These are phyloP conservation scores for Pseudofabraea citricarpa DNA, from an alignment of 2,329 filamentous ascomycete genomes.

Conservation along the genomic window DNA sequence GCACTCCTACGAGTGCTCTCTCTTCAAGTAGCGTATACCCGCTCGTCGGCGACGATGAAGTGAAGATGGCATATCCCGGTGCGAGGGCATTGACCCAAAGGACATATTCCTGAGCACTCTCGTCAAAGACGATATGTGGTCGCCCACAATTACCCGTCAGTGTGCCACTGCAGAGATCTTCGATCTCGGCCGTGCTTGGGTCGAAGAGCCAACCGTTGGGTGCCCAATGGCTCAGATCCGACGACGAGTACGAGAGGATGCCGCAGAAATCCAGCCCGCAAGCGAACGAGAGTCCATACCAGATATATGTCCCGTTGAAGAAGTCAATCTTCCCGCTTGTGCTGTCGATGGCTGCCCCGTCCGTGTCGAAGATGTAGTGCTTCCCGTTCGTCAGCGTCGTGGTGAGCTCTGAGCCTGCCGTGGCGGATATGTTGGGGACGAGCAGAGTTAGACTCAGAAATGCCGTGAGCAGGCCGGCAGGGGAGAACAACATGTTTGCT, in stretches of 20 bases:
- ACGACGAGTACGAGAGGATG: constrained; percentile 16
- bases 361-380: constrained; percentile 17
- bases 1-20: constrained; percentile 13
- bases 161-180: constrained; percentile 6
- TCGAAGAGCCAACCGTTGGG: constrained; percentile 17
- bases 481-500: too few species aligned
- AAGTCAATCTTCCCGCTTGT: constrained; percentile 21
- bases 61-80: constrained; percentile 17
- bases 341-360: constrained; percentile 20
- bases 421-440: neutral
- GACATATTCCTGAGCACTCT: constrained; percentile 10
- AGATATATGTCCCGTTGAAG: constrained; percentile 16
- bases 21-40: constrained; percentile 7
- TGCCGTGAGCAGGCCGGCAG: neutral
- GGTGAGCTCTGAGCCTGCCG: neutral
- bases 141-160: constrained; percentile 14
- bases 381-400: constrained; percentile 13
- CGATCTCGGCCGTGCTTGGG: constrained; percentile 11
- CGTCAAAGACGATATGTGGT: constrained; percentile 17
- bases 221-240: constrained; percentile 16
- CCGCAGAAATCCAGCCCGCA: constrained; percentile 19
- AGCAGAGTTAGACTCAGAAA: neutral
- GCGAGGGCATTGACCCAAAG: constrained; percentile 13
- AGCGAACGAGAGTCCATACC: constrained; percentile 16
- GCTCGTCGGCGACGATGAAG: constrained; percentile 9